These are phyloP conservation scores for Saccharomycopsis oosterbeekiorum DNA, from an alignment of 805 yeast species.

Conservation along the genomic window DNA sequence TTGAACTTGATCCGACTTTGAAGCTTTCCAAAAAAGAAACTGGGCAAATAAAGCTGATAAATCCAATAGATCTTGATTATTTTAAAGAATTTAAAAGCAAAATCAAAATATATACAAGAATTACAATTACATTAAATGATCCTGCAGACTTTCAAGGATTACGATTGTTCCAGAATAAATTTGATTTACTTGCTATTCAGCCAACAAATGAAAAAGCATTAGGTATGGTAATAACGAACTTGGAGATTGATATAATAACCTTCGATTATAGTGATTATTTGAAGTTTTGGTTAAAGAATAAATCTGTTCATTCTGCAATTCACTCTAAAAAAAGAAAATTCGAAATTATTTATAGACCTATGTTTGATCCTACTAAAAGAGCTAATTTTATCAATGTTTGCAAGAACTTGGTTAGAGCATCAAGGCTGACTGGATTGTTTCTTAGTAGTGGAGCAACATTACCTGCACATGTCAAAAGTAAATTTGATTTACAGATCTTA, in stretches of 20 bases:
- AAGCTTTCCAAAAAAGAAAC: constrained; percentile 37
- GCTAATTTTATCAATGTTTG: constrained; percentile 62
- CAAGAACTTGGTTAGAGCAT: constrained; percentile 66
- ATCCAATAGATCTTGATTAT: constrained; percentile 33
- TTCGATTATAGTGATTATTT: constrained; percentile 55
- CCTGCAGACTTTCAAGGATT: constrained; percentile 62
- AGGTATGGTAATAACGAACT: constrained; percentile 58
- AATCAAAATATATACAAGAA: constrained; percentile 50
- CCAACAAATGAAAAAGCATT: constrained; percentile 77
- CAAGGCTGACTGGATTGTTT: constrained; percentile 71
- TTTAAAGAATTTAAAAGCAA: constrained; percentile 27
- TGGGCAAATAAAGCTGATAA: constrained; percentile 21
- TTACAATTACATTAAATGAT: constrained; percentile 70
- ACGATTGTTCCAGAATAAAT: constrained; percentile 35
- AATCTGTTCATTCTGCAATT: constrained; percentile 72
- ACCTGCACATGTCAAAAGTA: constrained; percentile 52
- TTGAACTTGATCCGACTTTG: constrained; percentile 39
- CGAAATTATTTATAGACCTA: constrained; percentile 41
- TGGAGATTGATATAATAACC: constrained; percentile 77
- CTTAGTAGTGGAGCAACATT: constrained; percentile 64
- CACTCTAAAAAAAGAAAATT: constrained; percentile 66
- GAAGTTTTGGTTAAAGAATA: constrained; percentile 74
- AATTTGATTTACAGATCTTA: constrained; percentile 58
- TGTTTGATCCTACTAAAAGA: constrained; percentile 33
- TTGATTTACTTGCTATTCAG: constrained; percentile 73